Conservation (phyloP, 345 rosid species). For the Arabidopsis suecica region DNA sequence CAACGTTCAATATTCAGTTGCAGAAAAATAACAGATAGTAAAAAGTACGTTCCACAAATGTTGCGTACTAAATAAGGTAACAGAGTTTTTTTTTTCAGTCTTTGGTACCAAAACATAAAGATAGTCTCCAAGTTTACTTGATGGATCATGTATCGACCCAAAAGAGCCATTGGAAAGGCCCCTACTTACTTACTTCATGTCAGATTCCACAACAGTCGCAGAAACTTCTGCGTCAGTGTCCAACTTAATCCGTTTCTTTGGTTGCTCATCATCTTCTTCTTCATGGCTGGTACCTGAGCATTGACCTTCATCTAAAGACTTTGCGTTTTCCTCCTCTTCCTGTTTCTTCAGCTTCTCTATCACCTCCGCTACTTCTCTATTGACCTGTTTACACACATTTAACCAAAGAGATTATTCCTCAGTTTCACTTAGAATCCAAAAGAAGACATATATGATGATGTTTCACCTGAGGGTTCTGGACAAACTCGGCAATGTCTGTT, state of each 20-base stretch:
- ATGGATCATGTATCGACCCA: background rate
- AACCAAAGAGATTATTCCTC: background rate
- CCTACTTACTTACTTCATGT: background rate
- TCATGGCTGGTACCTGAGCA: background rate
- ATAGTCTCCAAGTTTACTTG: background rate
- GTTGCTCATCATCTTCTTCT: background rate
- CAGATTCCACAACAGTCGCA: background rate
- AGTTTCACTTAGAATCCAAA: background rate
- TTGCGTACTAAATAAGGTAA: background rate
- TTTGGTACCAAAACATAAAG: background rate
- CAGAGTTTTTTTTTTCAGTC: background rate
- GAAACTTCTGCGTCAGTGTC: background rate
- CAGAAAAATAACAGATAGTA: background rate
- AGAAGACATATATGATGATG: background rate
- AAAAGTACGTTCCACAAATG: too few species aligned
- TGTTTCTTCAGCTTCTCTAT: conserved; percentile 55
- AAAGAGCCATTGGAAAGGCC: background rate
- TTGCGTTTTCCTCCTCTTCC: background rate
- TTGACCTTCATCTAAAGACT: conserved; percentile 5
- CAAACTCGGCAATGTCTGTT: conserved; percentile 65
- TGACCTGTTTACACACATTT: conserved; percentile 53
- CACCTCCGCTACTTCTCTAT: conserved; percentile 63
- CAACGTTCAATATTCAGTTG: too few species aligned
- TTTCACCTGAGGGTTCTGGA: conserved; percentile 61
- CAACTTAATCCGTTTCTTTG: background rate